Evolutionary conservation across 352 stramenopile species (phyloP).

Genomic region (Phytophthora parvispora): DNA sequence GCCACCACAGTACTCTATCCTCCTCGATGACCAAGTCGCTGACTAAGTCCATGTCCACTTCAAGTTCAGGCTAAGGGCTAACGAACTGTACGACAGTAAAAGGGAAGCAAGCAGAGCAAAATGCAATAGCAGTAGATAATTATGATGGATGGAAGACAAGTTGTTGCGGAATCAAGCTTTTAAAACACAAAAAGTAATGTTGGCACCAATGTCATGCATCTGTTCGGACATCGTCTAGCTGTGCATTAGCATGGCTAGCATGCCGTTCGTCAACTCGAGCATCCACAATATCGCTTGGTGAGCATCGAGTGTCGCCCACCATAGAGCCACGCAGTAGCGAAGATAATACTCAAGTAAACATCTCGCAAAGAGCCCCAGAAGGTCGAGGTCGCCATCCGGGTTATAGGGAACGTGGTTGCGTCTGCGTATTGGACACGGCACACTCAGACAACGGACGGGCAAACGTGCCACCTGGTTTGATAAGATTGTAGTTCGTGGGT

Average conservation of each 20-base stretch:
- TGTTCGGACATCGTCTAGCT: too few relatives aligned
- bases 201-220: too few relatives aligned
- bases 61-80: conserved; percentile 16
- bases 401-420: background rate
- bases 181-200: background rate
- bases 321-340: background rate
- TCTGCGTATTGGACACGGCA: background rate
- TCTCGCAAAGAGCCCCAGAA: background rate
- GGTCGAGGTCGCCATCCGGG: background rate
- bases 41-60: conserved; percentile 20
- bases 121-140: conserved; percentile 25
- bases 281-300: too few relatives aligned
- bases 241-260: background rate
- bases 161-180: background rate
- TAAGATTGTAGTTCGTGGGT: conserved; percentile 8
- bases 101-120: background rate
- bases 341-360: too few relatives aligned
- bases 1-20: conserved; percentile 15
- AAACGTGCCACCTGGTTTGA: conserved; percentile 7
- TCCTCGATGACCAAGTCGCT: conserved; percentile 23
- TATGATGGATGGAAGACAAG: conserved; percentile 29
- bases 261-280: background rate
- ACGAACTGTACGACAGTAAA: too few relatives aligned
- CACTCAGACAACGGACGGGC: background rate
- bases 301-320: background rate